phyloP scores from a whole-genome alignment of 345 rosid genomes.

The Bruguiera sexangula region DNA sequence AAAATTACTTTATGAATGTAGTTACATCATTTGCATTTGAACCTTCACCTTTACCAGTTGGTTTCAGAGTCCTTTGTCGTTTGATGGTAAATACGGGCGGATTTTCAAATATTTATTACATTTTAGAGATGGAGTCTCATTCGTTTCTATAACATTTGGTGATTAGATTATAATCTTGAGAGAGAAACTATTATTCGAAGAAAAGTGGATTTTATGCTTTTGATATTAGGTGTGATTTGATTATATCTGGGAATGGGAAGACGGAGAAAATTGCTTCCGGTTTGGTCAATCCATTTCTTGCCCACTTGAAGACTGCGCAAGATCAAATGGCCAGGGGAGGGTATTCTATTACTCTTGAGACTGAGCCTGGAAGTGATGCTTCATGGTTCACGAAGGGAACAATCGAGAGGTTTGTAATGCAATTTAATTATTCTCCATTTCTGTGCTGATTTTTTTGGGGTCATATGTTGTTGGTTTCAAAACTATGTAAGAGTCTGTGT shows the following conservation, averaged over 20 bases:
- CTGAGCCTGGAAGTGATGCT: slow-evolving; percentile 46
- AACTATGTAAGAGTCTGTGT: no score
- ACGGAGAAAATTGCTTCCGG: slow-evolving; percentile 86
- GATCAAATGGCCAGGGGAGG: slow-evolving; percentile 87
- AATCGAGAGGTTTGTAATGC: slow-evolving; percentile 55
- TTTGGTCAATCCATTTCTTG: slow-evolving; percentile 78
- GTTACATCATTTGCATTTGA: not conserved
- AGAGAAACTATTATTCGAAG: not conserved
- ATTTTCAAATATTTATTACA: not conserved
- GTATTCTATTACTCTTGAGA: slow-evolving; percentile 81
- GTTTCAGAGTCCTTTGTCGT: not conserved
- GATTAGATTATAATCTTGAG: not conserved
- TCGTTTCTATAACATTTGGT: not conserved
- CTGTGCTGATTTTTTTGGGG: not conserved
- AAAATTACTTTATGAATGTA: not conserved
- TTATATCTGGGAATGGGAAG: slow-evolving; percentile 75
- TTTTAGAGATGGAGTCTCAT: not conserved
- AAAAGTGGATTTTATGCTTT: not conserved
- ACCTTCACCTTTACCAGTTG: not conserved
- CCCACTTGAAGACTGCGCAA: slow-evolving; percentile 79
- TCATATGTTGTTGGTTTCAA: not conserved
- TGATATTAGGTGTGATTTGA: slow-evolving; percentile 74
- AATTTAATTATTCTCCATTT: not conserved
- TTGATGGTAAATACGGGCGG: not conserved
- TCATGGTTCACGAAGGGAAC: slow-evolving; percentile 88